Conservation (phyloP, 805 yeast genomes). For the Ogataea ganodermae region DNA sequence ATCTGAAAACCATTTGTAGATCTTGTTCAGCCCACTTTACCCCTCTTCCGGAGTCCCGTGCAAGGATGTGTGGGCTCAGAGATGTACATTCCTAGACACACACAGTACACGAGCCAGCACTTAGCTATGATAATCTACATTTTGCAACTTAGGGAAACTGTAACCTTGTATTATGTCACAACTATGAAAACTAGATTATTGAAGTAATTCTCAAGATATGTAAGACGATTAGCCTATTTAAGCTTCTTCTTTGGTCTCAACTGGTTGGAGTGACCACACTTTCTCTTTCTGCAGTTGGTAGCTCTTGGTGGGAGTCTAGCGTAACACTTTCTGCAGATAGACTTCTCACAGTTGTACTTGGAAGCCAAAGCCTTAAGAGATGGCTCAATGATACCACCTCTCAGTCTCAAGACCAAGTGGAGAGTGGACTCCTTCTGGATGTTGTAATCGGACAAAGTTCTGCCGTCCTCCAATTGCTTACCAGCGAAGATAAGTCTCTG, state of each 20-base stretch:
- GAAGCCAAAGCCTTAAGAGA: constrained; percentile 98
- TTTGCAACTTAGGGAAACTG: constrained; percentile 8
- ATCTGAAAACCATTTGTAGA: too few relatives aligned
- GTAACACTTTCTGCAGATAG: constrained; percentile 99
- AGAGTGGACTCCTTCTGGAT: constrained; percentile 86
- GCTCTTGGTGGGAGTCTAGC: constrained; percentile 99
- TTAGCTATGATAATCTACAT: too few relatives aligned
- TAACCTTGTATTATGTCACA: constrained; percentile 16
- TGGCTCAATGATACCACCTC: constrained; percentile 96
- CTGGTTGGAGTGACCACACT: constrained; percentile 99
- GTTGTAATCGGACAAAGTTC: constrained; percentile 93
- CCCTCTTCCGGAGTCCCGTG: not conserved
- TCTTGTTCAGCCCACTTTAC: too few relatives aligned
- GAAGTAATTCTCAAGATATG: constrained; percentile 12
- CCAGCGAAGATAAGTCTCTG: constrained; percentile 95
- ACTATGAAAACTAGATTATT: constrained; percentile 11
- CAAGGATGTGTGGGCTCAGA: constrained; percentile 6
- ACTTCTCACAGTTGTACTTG: constrained; percentile 99
- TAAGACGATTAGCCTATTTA: constrained; percentile 64
- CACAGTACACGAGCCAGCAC: too few relatives aligned
- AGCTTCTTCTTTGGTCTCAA: constrained; percentile 99
- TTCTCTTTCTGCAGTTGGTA: constrained; percentile 99
- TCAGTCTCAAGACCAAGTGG: constrained; percentile 65
- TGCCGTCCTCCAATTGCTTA: constrained; percentile 94
- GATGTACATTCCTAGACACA: too few relatives aligned